phyloP scores from a whole-genome alignment of 768 basidiomycete species.

The Pulveroboletus sp. region DNA sequence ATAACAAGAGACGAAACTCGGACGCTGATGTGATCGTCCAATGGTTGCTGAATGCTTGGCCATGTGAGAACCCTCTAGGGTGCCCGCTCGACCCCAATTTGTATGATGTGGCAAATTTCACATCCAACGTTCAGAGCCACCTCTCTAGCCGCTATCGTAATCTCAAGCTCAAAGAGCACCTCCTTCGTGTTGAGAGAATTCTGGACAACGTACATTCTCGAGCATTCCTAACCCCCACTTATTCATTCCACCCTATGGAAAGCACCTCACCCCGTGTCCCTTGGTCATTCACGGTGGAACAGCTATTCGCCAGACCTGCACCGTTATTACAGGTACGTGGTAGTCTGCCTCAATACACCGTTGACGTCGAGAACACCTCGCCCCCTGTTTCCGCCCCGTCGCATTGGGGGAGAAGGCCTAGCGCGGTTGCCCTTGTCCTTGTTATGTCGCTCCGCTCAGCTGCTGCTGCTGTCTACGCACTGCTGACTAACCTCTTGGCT shows the following conservation, averaged over 20 bases:
- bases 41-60: constrained; percentile 14
- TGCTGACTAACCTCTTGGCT: no score
- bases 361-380: background rate
- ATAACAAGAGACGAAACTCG: background rate
- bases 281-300: background rate
- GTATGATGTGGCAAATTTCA: constrained; percentile 6
- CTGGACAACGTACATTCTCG: background rate
- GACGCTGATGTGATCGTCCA: constrained; percentile 2
- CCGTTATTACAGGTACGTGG: background rate
- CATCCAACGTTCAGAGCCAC: background rate
- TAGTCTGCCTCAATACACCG: background rate
- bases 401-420: no score
- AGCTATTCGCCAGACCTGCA: constrained; percentile 6
- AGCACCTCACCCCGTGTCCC: background rate
- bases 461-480: no score
- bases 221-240: background rate
- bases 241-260: constrained; percentile 1
- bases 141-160: constrained; percentile 18
- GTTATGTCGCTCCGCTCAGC: no score
- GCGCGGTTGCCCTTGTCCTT: no score
- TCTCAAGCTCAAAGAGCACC: constrained; percentile 9
- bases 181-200: constrained; percentile 7
- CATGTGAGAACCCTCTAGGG: constrained; percentile 11
- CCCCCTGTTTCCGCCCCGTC: background rate
- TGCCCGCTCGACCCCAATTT: background rate